Base-by-base conservation (phyloP, 1,284 basidiomycete species). In the Melampsora americana region DNA sequence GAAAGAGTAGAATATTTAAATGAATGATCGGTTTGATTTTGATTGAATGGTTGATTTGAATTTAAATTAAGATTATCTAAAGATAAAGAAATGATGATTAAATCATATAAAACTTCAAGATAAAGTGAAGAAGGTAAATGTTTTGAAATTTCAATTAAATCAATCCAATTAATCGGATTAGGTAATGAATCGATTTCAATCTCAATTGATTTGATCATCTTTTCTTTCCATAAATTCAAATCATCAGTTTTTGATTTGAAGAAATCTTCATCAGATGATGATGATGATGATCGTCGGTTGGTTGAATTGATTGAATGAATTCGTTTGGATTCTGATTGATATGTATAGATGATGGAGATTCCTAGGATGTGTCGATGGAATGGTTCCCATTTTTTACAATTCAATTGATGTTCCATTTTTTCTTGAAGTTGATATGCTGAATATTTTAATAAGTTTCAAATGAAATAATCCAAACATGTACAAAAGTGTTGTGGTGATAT, bases 61-160 rank as follows among this genome's bases (percentile, higher is more conserved):
- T 32, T 59, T 32, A 16, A 5, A 12, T 42, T 65, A n/a, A 9
- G 39, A 68, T 68, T 39, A 16, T 53, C 26, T 20, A 44, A 44
- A 16, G 73, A 68, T 12, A 76, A 44, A 35, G 73, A 76, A 28
- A 76, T 39, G 0, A 76, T 32, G 28, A 76, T 60, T 0, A 76
- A 60, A 50, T 76, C 73, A 50, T 76, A 66, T 26, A 76, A 48
- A 30, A 76, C 39, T 62, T 76, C 73, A 28, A 76, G 28, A 48
- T 76, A 66, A 20, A 69, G 61, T n/a, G 42, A 9, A 14, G 73
- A 16, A 5, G 73, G 73, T 20, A 76, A 18, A 48, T 68, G 32
- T n/a, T 68, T 62, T 1, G 66, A 48, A n/a, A 69, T 26, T 30
- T 48, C 56, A 18, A 5, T 26, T 53, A 68, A 39, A 50, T 76